phyloP scores from a whole-genome alignment of 495 filamentous ascomycete species.

The Talaromyces trachyspermus region DNA sequence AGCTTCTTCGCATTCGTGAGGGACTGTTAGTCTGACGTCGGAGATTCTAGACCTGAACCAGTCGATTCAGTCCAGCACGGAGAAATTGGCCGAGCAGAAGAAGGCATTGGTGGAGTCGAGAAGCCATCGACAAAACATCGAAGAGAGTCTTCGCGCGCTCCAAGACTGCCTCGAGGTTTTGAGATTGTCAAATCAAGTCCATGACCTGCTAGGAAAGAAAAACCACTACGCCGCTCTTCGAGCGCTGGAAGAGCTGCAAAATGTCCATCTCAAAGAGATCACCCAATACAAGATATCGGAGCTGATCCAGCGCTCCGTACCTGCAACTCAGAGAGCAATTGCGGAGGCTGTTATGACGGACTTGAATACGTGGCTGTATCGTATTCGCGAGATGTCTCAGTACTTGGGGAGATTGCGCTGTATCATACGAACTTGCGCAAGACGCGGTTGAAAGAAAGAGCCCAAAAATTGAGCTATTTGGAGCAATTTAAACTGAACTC shows the following conservation, averaged over 20 bases:
- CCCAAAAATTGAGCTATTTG: slow-evolving; percentile 61
- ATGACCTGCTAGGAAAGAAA: slow-evolving; percentile 82
- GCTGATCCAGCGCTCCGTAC: slow-evolving; percentile 90
- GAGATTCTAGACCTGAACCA: slow-evolving; percentile 90
- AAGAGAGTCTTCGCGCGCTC: slow-evolving; percentile 83
- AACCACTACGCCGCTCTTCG: slow-evolving; percentile 93
- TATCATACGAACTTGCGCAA: slow-evolving; percentile 89
- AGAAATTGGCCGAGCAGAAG: slow-evolving; percentile 91
- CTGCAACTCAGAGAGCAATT: slow-evolving; percentile 84
- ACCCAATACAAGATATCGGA: slow-evolving; percentile 93
- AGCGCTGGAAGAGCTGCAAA: slow-evolving; percentile 90
- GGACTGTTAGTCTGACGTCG: slow-evolving; percentile 81
- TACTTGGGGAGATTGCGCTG: slow-evolving; percentile 96
- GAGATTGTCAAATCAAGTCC: slow-evolving; percentile 86
- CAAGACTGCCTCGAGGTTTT: slow-evolving; percentile 88
- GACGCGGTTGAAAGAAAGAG: slow-evolving; percentile 70
- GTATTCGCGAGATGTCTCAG: slow-evolving; percentile 90
- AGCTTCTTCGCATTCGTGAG: slow-evolving; percentile 81
- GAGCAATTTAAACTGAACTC: slow-evolving; percentile 87
- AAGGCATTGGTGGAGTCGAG: slow-evolving; percentile 85
- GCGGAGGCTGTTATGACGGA: slow-evolving; percentile 96
- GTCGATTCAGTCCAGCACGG: slow-evolving; percentile 90
- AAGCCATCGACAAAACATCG: slow-evolving; percentile 89
- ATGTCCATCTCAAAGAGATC: slow-evolving; percentile 87
- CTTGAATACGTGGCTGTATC: slow-evolving; percentile 94